Evolutionary conservation across 2,329 filamentous ascomycete genomes (phyloP).

Genomic region (Colletotrichum camelliae): DNA sequence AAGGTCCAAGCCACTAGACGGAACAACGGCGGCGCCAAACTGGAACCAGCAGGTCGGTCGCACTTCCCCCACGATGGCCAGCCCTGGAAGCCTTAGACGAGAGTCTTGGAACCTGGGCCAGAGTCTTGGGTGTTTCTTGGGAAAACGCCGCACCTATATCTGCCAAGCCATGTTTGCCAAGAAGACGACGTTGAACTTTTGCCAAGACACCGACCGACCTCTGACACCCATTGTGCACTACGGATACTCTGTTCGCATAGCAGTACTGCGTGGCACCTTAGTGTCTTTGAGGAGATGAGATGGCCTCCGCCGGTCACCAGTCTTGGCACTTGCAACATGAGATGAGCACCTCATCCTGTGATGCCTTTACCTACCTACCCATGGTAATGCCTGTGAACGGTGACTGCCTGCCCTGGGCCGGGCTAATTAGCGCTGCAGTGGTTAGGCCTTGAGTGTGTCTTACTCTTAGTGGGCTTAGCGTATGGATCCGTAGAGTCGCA

Average conservation of each 20-base stretch:
- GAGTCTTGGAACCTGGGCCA: neutral
- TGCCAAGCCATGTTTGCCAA: neutral
- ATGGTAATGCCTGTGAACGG: neutral
- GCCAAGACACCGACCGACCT: neutral
- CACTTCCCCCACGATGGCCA: neutral
- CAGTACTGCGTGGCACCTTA: no score
- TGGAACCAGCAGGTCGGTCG: neutral
- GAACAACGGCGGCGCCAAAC: neutral
- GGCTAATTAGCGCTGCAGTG: neutral
- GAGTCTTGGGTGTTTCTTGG: neutral
- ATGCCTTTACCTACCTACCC: neutral
- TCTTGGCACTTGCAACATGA: neutral
- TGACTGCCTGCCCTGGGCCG: neutral
- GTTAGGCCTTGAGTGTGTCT: neutral
- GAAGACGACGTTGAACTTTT: neutral
- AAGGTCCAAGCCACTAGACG: neutral
- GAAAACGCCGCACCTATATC: neutral
- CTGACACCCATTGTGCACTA: neutral
- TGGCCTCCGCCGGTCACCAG: neutral
- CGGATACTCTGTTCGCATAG: no score
- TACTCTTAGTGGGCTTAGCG: neutral
- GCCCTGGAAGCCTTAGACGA: neutral
- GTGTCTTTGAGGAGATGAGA: neutral
- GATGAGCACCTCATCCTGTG: neutral
- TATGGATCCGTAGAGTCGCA: neutral